Evolutionary conservation across 345 rosid species (phyloP).

Genomic region (Barbarea vulgaris): DNA sequence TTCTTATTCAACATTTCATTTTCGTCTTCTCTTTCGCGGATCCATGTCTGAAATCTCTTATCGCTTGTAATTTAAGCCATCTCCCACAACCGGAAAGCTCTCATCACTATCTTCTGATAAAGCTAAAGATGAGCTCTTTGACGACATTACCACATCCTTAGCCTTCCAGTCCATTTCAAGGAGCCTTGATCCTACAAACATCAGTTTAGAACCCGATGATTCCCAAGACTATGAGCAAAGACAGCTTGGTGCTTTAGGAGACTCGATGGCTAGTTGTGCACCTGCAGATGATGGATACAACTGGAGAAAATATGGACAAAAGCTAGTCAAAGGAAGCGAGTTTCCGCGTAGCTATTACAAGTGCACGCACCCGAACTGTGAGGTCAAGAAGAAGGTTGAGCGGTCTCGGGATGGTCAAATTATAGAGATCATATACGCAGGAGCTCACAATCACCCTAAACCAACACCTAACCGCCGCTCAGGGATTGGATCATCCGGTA

Average conservation of each 20-base stretch:
- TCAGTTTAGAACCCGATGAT: slow-evolving; percentile 52
- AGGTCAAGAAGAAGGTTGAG: slow-evolving; percentile 91
- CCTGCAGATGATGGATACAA: slow-evolving; percentile 88
- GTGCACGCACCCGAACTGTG: slow-evolving; percentile 83
- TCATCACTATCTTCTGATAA: slow-evolving; percentile 54
- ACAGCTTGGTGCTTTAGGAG: slow-evolving; percentile 46
- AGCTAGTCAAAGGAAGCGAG: slow-evolving; percentile 95
- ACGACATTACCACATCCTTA: slow-evolving; percentile 58
- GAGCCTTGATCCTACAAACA: slow-evolving; percentile 45
- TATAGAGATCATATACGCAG: slow-evolving; percentile 88
- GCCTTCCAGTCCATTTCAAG: slow-evolving; percentile 62
- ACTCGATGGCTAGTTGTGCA: slow-evolving; percentile 51
- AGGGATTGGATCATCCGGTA: slow-evolving; percentile 54
- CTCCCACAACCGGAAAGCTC: slow-evolving; percentile 83
- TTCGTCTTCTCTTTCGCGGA: background rate
- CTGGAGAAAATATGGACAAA: slow-evolving; percentile 97
- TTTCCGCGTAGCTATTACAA: slow-evolving; percentile 96
- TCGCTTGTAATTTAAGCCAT: slow-evolving; percentile 61
- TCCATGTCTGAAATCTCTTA: background rate
- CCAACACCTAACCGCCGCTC: slow-evolving; percentile 71
- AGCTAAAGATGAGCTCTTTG: slow-evolving; percentile 53
- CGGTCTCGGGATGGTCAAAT: slow-evolving; percentile 88
- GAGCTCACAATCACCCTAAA: slow-evolving; percentile 74
- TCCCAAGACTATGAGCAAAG: slow-evolving; percentile 69
- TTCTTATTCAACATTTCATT: background rate